A percentile compares a stretch with the other conserved stretches of the same genome.
Evolutionary conservation across 2,329 filamentous ascomycete genomes (phyloP).

Genomic region (Pleoardoris graminearum): DNA sequence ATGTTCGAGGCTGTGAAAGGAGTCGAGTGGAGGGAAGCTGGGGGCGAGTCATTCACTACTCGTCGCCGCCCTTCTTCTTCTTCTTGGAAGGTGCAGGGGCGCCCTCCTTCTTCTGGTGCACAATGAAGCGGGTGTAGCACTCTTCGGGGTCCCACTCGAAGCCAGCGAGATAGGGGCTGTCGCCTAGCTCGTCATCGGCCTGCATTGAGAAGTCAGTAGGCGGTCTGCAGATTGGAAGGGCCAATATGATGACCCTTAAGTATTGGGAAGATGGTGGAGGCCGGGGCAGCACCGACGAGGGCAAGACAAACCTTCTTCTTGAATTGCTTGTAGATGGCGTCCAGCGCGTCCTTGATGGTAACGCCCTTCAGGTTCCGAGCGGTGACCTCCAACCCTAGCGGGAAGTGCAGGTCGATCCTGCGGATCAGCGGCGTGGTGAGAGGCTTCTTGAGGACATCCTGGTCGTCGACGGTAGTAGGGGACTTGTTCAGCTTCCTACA

Average conservation of each 20-base stretch:
- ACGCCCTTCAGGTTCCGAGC: conserved; percentile 92
- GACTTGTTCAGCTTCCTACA: conserved; percentile 92
- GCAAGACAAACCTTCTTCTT: conserved; percentile 80
- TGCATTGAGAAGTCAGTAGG: conserved; percentile 46
- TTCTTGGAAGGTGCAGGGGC: conserved; percentile 45
- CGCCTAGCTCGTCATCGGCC: conserved; percentile 90
- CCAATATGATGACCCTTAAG: no score
- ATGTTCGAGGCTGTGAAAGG: conserved; percentile 28
- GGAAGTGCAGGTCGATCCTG: conserved; percentile 93
- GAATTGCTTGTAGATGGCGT: conserved; percentile 94
- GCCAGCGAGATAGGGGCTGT: conserved; percentile 82
- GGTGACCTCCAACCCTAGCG: conserved; percentile 81
- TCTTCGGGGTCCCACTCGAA: conserved; percentile 97
- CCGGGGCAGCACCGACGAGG: no score
- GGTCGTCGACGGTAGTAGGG: conserved; percentile 75
- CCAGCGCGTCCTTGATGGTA: conserved; percentile 94
- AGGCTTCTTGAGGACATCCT: conserved; percentile 77
- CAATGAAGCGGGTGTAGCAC: conserved; percentile 83
- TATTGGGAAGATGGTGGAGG: no score
- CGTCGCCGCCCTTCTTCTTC: conserved; percentile 43
- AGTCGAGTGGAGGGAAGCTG: conserved; percentile 37
- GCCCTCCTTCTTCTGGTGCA: conserved; percentile 78
- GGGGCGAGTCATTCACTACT: conserved; percentile 46
- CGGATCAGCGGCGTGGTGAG: conserved; percentile 83
- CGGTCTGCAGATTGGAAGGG: conserved; percentile 5